Evolutionary conservation across 371 early-diverging fungal genomes (phyloP).

Genomic region (Mucor irregularis): DNA sequence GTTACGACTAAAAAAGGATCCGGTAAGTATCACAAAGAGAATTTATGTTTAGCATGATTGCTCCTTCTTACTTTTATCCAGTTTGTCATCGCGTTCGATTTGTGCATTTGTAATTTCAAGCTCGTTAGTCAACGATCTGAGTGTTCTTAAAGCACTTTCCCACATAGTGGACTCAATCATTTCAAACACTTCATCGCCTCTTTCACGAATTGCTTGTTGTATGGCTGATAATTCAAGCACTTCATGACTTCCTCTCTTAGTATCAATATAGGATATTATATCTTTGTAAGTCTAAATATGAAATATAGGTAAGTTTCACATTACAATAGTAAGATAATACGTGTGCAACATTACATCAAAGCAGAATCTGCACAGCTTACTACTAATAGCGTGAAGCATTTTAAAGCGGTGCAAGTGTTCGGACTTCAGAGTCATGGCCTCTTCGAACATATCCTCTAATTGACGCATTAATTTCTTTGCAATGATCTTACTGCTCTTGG

Average conservation of each 20-base stretch:
- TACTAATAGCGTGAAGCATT: conserved; percentile 49
- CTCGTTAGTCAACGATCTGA: conserved; percentile 55
- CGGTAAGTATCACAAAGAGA: background rate
- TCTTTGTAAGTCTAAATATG: conserved; percentile 22
- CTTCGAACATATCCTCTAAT: conserved; percentile 62
- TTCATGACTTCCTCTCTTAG: conserved; percentile 51
- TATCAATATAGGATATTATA: conserved; percentile 34
- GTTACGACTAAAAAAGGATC: conserved; percentile 37
- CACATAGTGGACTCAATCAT: conserved; percentile 63
- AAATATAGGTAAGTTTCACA: no score
- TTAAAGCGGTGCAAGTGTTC: conserved; percentile 56
- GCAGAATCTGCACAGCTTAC: conserved; percentile 52
- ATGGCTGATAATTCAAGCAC: conserved; percentile 42
- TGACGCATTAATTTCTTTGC: conserved; percentile 70
- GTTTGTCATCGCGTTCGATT: conserved; percentile 52
- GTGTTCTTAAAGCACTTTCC: conserved; percentile 58
- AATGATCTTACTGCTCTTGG: conserved; percentile 62
- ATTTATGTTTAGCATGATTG: background rate
- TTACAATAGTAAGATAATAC: no score
- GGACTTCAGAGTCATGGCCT: conserved; percentile 51
- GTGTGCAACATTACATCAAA: conserved; percentile 51
- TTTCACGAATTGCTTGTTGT: conserved; percentile 51
- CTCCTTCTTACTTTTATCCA: conserved; percentile 51
- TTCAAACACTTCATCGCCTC: conserved; percentile 55
- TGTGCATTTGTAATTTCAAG: conserved; percentile 36